Evolutionary conservation across 2,329 filamentous ascomycete species (phyloP).

Genomic region (Epichloe glyceriae): DNA sequence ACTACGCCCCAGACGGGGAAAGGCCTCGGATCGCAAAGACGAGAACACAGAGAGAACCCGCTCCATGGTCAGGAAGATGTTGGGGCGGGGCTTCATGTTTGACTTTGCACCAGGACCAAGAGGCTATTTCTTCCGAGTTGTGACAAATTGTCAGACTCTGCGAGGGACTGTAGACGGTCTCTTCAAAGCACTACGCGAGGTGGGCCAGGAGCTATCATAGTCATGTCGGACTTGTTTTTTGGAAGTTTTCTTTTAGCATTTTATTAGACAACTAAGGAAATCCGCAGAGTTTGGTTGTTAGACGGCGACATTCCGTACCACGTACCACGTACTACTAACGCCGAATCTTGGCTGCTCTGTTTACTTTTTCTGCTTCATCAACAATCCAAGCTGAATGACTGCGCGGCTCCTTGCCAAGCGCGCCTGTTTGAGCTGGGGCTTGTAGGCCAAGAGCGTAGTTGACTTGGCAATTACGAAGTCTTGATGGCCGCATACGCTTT

Average conservation of each 20-base stretch:
- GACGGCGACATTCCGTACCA: too few relatives aligned
- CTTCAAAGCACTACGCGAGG: slow-evolving; percentile 37
- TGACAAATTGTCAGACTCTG: slow-evolving; percentile 43
- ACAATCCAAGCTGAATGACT: too few relatives aligned
- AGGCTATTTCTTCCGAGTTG: slow-evolving; percentile 44
- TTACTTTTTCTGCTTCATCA: too few relatives aligned
- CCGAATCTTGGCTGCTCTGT: too few relatives aligned
- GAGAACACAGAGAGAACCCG: slow-evolving; percentile 37
- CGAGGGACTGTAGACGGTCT: slow-evolving; percentile 37
- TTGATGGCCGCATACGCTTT: too few relatives aligned
- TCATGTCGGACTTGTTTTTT: background rate
- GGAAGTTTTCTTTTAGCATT: background rate
- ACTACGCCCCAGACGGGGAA: slow-evolving; percentile 49
- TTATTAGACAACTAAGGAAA: too few relatives aligned
- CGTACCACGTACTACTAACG: too few relatives aligned
- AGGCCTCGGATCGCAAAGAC: slow-evolving; percentile 26
- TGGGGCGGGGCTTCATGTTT: slow-evolving; percentile 42
- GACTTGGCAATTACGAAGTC: background rate
- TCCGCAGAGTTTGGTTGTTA: background rate
- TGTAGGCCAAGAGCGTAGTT: background rate
- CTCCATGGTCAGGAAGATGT: slow-evolving; percentile 32
- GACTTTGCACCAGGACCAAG: slow-evolving; percentile 43
- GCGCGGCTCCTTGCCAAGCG: background rate
- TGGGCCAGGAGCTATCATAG: slow-evolving; percentile 17
- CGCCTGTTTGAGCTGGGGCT: background rate